Evolutionary conservation across 2,329 filamentous ascomycete species (phyloP).

Genomic region (Pseudogymnoascus sp.): DNA sequence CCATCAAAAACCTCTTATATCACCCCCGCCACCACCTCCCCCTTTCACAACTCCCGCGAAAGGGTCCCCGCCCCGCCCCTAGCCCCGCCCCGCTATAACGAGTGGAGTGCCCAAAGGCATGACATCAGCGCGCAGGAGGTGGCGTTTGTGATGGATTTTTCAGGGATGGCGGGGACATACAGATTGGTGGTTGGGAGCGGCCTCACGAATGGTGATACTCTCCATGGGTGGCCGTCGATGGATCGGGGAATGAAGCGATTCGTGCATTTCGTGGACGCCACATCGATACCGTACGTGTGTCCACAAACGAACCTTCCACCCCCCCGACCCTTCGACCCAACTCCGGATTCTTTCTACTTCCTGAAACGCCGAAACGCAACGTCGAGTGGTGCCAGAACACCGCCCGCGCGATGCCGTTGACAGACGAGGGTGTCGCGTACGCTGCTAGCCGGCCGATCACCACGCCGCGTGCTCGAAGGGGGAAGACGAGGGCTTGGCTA

Average conservation of each 20-base stretch:
- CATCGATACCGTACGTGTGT: neutral
- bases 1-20: neutral
- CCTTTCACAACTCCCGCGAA: neutral
- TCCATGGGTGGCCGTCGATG: neutral
- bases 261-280: too few relatives aligned
- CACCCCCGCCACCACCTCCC: neutral
- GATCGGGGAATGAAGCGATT: neutral
- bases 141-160: neutral
- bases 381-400: neutral
- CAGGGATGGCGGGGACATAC: neutral
- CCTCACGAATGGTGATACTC: neutral
- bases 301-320: neutral
- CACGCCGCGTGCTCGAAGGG: neutral
- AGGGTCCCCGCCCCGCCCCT: neutral
- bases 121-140: neutral
- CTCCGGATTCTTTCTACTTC: neutral
- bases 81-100: neutral
- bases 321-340: neutral
- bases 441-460: neutral
- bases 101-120: neutral
- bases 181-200: neutral
- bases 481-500: neutral
- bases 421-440: neutral
- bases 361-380: neutral
- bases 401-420: neutral